Evolutionary conservation across 2,329 filamentous ascomycete genomes (phyloP), one percentile per base, ranked within the genome.

Genomic region (Exophiala spinifera): DNA sequence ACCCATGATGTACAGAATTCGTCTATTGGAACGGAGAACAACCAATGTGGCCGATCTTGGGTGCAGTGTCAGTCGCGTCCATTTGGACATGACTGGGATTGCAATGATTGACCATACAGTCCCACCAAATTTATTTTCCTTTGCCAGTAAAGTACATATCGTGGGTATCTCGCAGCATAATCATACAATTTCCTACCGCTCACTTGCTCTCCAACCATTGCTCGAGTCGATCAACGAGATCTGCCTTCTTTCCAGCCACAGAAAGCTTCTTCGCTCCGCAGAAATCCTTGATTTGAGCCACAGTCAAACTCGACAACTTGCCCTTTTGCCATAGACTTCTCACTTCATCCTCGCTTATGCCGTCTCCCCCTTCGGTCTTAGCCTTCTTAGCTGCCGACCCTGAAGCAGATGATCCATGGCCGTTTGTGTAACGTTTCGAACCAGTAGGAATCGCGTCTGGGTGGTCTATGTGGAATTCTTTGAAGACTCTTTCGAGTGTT

Each of bases 401-500:
- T 56, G 55, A 54, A 36, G 48, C 61, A 40, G 59, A 34, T 10
- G 67, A 62, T 23, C 49, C 34, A 15, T 47, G 47, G 10, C 47
- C 45, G 14, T 50, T 55, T 19, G 58, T 55, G 21, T 60, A 62
- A 28, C 82, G 71, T 64, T 84, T 83, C 17, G 72, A 70, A 19
- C 76, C 73, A 0, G 73, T 73, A 13, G 70, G 67, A 2, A 73
- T 70, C 15, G 74, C 71, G 23, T 60, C 54, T 5, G 77, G 68
- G 10, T 72, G 70, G 11, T 69, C 67, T 10, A 68, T 64, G 20
- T 72, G 66, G 64, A 76, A 74, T 28, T 72, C 66, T 10, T 72
- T 69, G 61, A 76, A 79, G 53, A 85, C 82, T 7, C 79, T 72
- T 25, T 87, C 81, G 4, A 96, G 77, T 10, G 80, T 78, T 33